phyloP scores from a whole-genome alignment of 139 green algal genomes.

The Chlamydomonas eustigma region DNA sequence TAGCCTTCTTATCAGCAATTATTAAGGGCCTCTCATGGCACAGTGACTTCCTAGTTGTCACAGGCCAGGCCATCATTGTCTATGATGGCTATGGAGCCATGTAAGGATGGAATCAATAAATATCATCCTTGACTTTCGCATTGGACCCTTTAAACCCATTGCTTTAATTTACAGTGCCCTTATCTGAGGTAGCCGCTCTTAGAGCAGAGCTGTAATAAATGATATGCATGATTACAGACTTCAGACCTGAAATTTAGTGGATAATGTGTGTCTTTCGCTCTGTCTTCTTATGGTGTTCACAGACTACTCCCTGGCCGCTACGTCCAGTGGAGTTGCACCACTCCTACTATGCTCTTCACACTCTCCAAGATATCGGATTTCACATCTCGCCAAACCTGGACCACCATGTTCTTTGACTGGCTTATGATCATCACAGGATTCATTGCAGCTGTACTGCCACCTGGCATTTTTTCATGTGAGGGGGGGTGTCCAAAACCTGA shows the following conservation, averaged over 20 bases:
- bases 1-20: slow-evolving; percentile 39
- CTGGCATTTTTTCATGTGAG: slow-evolving; percentile 8
- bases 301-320: slow-evolving; percentile 27
- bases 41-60: slow-evolving; percentile 40
- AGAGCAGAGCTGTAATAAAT: too few relatives aligned
- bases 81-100: slow-evolving; percentile 9
- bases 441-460: slow-evolving; percentile 11
- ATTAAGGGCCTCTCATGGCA: slow-evolving; percentile 45
- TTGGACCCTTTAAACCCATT: too few relatives aligned
- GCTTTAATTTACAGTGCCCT: too few relatives aligned
- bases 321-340: slow-evolving; percentile 30
- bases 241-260: too few relatives aligned
- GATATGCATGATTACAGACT: too few relatives aligned
- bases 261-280: too few relatives aligned
- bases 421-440: slow-evolving; percentile 14
- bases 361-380: slow-evolving; percentile 24
- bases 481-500: neutral
- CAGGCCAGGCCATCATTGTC: slow-evolving; percentile 18
- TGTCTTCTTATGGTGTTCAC: neutral
- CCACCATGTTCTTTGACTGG: slow-evolving; percentile 9
- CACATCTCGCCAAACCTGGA: neutral
- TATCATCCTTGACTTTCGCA: too few relatives aligned
- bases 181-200: slow-evolving; percentile 1
- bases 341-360: slow-evolving; percentile 32
- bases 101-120: slow-evolving; percentile 21